Percentiles rank a stretch among this genome's conserved stretches.
These are phyloP conservation scores for Bretschneidera sinensis DNA, from an alignment of 345 rosid genomes.

Conservation along the genomic window DNA sequence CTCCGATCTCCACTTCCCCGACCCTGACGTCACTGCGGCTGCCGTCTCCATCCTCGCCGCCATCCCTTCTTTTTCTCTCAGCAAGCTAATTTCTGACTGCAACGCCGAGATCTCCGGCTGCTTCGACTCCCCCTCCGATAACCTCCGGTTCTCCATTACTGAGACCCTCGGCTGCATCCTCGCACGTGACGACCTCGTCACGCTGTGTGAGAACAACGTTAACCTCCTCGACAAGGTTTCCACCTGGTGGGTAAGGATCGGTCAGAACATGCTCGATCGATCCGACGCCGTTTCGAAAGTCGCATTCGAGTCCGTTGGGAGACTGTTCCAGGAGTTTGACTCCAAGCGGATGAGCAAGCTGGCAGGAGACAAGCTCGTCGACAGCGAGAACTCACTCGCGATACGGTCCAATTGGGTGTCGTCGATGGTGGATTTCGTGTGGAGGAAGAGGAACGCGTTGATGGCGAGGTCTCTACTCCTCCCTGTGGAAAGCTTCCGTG, in stretches of 20 bases:
- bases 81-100: constrained; percentile 67
- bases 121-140: constrained; percentile 70
- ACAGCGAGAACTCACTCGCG: constrained; percentile 86
- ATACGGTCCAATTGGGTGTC: constrained; percentile 93
- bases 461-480: constrained; percentile 83
- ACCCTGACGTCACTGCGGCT: constrained; percentile 90
- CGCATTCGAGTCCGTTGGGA: constrained; percentile 93
- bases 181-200: constrained; percentile 89
- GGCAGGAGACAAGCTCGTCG: constrained; percentile 96
- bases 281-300: constrained; percentile 86
- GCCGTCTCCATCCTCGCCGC: constrained; percentile 89
- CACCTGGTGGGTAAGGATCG: constrained; percentile 82
- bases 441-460: constrained; percentile 69
- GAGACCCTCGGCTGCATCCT: constrained; percentile 90
- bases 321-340: constrained; percentile 87
- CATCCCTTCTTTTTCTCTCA: constrained; percentile 73
- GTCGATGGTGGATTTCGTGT: constrained; percentile 75
- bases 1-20: constrained; percentile 86
- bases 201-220: constrained; percentile 79
- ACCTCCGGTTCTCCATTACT: constrained; percentile 74
- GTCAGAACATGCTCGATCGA: constrained; percentile 75
- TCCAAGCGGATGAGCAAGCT: constrained; percentile 86
- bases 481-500: constrained; percentile 82
- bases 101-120: constrained; percentile 73
- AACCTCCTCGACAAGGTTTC: constrained; percentile 78